Conservation (phyloP, 768 basidiomycete genomes). For the Leccinum fibrillosum region DNA sequence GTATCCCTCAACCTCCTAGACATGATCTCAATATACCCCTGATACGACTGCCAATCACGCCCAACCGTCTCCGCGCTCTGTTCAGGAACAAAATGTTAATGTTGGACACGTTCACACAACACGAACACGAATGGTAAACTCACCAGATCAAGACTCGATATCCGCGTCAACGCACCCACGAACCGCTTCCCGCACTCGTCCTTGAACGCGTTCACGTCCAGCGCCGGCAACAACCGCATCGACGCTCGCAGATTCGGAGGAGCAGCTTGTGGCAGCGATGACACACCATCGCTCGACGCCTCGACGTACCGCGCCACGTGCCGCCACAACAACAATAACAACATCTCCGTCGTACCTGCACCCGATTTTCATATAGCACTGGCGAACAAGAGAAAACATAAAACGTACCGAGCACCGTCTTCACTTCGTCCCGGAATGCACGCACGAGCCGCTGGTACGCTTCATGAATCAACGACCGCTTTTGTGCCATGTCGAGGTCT, state of each 20-base stretch:
- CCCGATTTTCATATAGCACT: neutral
- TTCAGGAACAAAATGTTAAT: neutral
- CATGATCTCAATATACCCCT: slow-evolving; percentile 76
- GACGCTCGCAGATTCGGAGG: slow-evolving; percentile 39
- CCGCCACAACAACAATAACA: slow-evolving; percentile 76
- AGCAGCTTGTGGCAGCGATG: neutral
- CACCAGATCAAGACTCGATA: slow-evolving; percentile 52
- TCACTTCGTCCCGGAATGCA: slow-evolving; percentile 44
- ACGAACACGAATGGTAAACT: slow-evolving; percentile 16
- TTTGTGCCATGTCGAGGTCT: slow-evolving; percentile 66
- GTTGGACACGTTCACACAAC: neutral
- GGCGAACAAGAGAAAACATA: neutral
- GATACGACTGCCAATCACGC: slow-evolving; percentile 58
- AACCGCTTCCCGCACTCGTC: slow-evolving; percentile 55
- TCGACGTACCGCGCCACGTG: slow-evolving; percentile 67
- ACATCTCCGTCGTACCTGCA: slow-evolving; percentile 70
- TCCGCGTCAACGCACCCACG: slow-evolving; percentile 49
- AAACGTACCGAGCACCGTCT: slow-evolving; percentile 49
- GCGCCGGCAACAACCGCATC: slow-evolving; percentile 54
- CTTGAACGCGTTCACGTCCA: slow-evolving; percentile 58
- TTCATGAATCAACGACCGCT: slow-evolving; percentile 60
- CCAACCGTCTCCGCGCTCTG: slow-evolving; percentile 45
- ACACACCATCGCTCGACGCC: slow-evolving; percentile 20
- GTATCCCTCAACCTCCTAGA: slow-evolving; percentile 64
- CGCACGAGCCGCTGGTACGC: slow-evolving; percentile 49